Base-by-base conservation (phyloP, 306 rosid genomes). In the Spatholobus suberectus region DNA sequence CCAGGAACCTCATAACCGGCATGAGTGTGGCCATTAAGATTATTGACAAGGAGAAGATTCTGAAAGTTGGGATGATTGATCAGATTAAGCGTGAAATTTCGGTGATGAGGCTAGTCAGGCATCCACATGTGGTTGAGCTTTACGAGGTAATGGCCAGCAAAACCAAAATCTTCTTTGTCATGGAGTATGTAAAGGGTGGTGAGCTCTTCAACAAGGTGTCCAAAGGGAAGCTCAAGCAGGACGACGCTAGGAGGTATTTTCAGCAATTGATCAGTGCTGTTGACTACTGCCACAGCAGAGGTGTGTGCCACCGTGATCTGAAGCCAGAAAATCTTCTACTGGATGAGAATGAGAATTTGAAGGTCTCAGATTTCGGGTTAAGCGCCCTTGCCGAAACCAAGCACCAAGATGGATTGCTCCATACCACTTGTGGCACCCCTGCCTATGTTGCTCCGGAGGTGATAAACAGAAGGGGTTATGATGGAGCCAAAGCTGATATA, bases 91-190 rank as follows among this genome's bases (percentile, higher is more conserved):
- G 98, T 6, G 99, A 96, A 78, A 93, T 96, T 61, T 93, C 97
- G 9, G 96, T 92, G 49, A 96, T 96, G 99, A 86, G 91, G 32
- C 63, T 93, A 41, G 72, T 93, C 76, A 87, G 89, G 81, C 99
- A 96, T 84, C 99, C 98, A 8, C 88, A 96, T 49, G 93, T 96
- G 47, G 99, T 93, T 57, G 97, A 93, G 89, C 98, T 96, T 69
- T 90, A 88, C 41, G 99, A 93, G 89, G 99, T 96, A 26, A 91
- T 96, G 98, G 99, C 99, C 34, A 96, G 83, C 91, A 96, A 93
- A 82, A 80, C 91, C 69, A 96, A 96, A 81, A 96, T 96, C 40
- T 96, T 91, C 88, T 88, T 96, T 88, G 96, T 91, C 26, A 93
- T 96, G 92, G 99, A 96, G 82, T 87, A 90, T 77, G 96, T 85